Evolutionary conservation across 805 yeast species (phyloP).

Genomic region (Diddensiella santjacobensis): DNA sequence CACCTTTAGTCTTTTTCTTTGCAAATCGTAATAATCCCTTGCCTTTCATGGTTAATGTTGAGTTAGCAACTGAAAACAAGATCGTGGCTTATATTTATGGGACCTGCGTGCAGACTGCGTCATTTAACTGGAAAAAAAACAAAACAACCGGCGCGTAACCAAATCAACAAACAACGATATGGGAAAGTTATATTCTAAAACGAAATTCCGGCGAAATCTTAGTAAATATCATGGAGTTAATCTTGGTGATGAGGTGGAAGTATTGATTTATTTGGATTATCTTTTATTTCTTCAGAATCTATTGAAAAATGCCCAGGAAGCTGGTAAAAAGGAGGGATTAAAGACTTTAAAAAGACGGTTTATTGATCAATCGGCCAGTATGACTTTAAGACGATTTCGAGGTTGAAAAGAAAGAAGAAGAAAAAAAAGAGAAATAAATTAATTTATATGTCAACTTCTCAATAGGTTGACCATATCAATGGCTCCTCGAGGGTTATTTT

Average conservation of each 20-base stretch:
- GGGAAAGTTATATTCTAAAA: conserved; percentile 23
- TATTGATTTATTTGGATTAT: conserved; percentile 23
- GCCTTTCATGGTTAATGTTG: neutral
- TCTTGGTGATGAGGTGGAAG: conserved; percentile 17
- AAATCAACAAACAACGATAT: too few relatives aligned
- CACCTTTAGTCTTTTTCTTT: conserved; percentile 2
- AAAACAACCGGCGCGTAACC: too few relatives aligned
- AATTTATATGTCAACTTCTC: neutral
- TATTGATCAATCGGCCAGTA: conserved; percentile 9
- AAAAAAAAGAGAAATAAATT: too few relatives aligned
- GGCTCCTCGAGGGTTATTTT: conserved; percentile 75
- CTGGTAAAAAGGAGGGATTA: conserved; percentile 9
- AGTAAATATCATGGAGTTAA: conserved; percentile 4
- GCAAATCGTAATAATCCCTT: neutral
- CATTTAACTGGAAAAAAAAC: too few relatives aligned
- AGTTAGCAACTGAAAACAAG: too few relatives aligned
- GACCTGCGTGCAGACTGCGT: too few relatives aligned
- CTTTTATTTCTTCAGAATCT: conserved; percentile 21
- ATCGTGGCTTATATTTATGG: too few relatives aligned
- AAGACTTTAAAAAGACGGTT: conserved; percentile 7
- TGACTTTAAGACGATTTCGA: conserved; percentile 16
- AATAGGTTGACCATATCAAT: conserved; percentile 45
- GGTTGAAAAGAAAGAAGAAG: too few relatives aligned
- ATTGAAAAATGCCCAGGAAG: conserved; percentile 6
- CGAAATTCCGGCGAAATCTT: conserved; percentile 14